Base-by-base conservation (phyloP, 148 eudicot species). In the Rhododendron williamsianum region DNA sequence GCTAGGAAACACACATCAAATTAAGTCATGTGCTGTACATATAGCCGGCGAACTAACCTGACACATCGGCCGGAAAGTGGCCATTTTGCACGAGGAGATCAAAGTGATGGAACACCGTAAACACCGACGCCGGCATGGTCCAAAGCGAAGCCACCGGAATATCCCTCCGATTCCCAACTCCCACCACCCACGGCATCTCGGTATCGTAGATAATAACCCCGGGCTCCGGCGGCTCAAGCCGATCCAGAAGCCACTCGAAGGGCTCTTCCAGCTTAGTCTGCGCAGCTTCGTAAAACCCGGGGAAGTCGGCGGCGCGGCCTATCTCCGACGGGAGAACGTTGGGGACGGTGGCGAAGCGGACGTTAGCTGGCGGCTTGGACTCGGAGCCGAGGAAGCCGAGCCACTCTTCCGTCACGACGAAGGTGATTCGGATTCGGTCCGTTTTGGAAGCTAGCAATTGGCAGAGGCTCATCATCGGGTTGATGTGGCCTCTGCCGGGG, bases 391-490 rank as follows among this genome's bases (percentile, higher is more conserved):
- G 88, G 86, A 92, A 81, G 89, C 88, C 86, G 78, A 87, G 91
- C 93, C 93, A 91, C 80, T 91, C 93, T 12, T 90, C 87, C 30
- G 92, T 90, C 82, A 91, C 87, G 35, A 92, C 86, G 73, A 91
- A 81, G 35, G 91, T 89, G 87, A 91, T 84, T 54, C 84, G 83
- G 52, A 86, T 72, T 35, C 79, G 19, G 86, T 85, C 33, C 33
- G 3, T 16, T 36, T 27, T n/a, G 2, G 81, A 67, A 33, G 87
- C 71, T 10, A 94, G 79, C 6, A 90, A 84, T 27, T 87, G 91
- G 92, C 97, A 93, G 86, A 94, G 90, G 89, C 89, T 94, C 63
- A 93, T 89, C 90, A 93, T 87, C 0, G 96, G 93, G 89, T 93
- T 93, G 48, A 93, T 85, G 89, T 93, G 94, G 85, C 96, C 96